Base-by-base conservation (phyloP, 2,329 filamentous ascomycete species). In the Calonectria ilicicola region DNA sequence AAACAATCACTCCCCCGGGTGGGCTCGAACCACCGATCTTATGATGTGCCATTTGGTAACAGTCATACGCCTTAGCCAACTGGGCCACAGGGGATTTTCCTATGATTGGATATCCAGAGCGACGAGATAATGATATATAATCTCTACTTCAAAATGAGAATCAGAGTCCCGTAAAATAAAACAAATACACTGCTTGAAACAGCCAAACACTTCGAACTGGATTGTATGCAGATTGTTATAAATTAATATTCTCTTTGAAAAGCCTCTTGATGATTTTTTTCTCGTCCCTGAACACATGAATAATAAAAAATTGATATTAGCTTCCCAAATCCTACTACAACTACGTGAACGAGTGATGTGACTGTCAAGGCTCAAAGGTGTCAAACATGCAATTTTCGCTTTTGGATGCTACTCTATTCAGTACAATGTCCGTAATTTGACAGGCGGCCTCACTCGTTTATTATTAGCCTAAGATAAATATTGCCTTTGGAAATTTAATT, bases 61-160 rank as follows among this genome's bases (percentile, higher is more conserved):
- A 66, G 64, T 66, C 64, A 56, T 49, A 66, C 64, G 64, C 64
- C 35, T 51, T 66, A 66, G 64, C 64, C 64, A 66, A 66, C 47
- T 66, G 47, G 35, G 64, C 64, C 64, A 66, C 47, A 51, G 47
- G 64, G 64, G 64, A 66, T 66, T 15, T 65, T 60, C 49, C 7
- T 14, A 21, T 42, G 64, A 56, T 66, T 17, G 12, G 47, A 53
- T 64, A 23, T n/a, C 21, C 3, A 6, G 3, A 17, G 27, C 1
- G 1, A 3, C 9, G 8, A 26, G 21, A 23, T 42, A 38, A 17
- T n/a, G 21, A 7, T 8, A 23, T 38, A 58, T 15, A 6, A 23
- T 23, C n/a, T 14, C 8, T 29, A 3, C n/a, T n/a, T n/a, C n/a
- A n/a, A n/a, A n/a, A n/a, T n/a, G n/a, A n/a, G n/a, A n/a, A n/a